Evolutionary conservation across 208 protist species (phyloP), one percentile per base, ranked within the genome.

Genomic region (Wallacemonas sp.): DNA sequence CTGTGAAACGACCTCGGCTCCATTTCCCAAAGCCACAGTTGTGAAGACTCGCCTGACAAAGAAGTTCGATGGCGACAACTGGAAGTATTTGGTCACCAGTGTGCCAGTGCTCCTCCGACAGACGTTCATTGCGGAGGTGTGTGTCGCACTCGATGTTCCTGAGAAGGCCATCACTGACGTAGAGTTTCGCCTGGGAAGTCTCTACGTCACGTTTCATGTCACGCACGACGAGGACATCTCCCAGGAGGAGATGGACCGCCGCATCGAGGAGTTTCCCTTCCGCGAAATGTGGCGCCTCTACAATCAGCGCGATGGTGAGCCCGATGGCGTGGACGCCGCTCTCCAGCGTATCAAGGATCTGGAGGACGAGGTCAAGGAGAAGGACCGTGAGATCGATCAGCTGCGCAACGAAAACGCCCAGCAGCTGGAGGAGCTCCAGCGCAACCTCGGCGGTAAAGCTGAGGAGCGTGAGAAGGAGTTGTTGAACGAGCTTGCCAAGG

Each of bases 141-240:
- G 75, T 43, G 55, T 55, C 6, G 84, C 84, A n/a, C 75, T 85
- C 21, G 38, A 66, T 8, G 76, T 91, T 17, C 48, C 65, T 19
- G 64, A 68, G 49, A 69, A 80, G 11, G 70, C 76, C 30, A 85
- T 94, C 55, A 65, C 47, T 1, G 54, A 73, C 29, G 71, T 87
- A 3, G 69, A 84, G 43, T 76, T 94, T 43, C 76, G 83, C 39
- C 84, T 94, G 27, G 88, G 88, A n/a, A 94, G 88, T 43, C 70
- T 94, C 21, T 87, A 94, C 69, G 88, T 91, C 17, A 90, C 84
- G 12, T 90, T 94, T 56, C 84, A 89, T 43, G 88, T 94, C 2
- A 85, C 82, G 16, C 88, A 94, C 64, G 88, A 90, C 47, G 82
- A 86, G 32, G 81, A 91, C 62, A 74, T 90, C 52, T 74, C 65